Conservation (phyloP, 1,139 yeast species). For the Pichia sp. region DNA sequence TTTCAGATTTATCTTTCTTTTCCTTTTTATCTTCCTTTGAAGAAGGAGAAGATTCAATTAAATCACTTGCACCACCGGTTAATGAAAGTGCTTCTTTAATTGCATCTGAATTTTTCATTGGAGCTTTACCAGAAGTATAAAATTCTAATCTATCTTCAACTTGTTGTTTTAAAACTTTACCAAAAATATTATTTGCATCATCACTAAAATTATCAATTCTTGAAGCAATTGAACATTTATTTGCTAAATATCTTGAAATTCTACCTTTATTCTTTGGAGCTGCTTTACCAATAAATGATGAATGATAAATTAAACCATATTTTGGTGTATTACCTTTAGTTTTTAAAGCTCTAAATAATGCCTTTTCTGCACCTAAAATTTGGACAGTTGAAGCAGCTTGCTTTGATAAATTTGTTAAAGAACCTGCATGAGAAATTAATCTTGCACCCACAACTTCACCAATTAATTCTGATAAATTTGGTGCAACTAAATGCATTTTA, state of each 20-base stretch:
- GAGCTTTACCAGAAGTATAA: slow-evolving; percentile 94
- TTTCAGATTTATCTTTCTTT: slow-evolving; percentile 32
- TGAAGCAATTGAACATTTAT: slow-evolving; percentile 97
- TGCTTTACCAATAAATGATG: slow-evolving; percentile 95
- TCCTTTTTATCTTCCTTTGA: slow-evolving; percentile 41
- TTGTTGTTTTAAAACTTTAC: slow-evolving; percentile 86
- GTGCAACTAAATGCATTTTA: slow-evolving; percentile 98
- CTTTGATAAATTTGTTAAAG: slow-evolving; percentile 89
- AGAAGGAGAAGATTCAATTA: slow-evolving; percentile 47
- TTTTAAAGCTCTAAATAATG: slow-evolving; percentile 95
- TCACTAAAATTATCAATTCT: slow-evolving; percentile 95
- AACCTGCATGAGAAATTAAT: slow-evolving; percentile 96
- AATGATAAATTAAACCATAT: slow-evolving; percentile 95
- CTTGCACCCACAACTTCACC: slow-evolving; percentile 99
- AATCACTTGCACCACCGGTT: slow-evolving; percentile 44
- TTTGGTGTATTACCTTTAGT: slow-evolving; percentile 98
- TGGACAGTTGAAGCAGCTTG: slow-evolving; percentile 99
- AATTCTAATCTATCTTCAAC: slow-evolving; percentile 96
- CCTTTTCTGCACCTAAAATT: slow-evolving; percentile 98
- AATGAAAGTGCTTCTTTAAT: slow-evolving; percentile 83
- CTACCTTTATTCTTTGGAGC: slow-evolving; percentile 97
- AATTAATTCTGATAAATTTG: slow-evolving; percentile 90
- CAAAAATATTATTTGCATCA: slow-evolving; percentile 81
- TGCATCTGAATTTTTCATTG: slow-evolving; percentile 94
- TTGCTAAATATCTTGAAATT: slow-evolving; percentile 96